Conservation (phyloP, 2,329 filamentous ascomycete species). For the Colletotrichum musicola region DNA sequence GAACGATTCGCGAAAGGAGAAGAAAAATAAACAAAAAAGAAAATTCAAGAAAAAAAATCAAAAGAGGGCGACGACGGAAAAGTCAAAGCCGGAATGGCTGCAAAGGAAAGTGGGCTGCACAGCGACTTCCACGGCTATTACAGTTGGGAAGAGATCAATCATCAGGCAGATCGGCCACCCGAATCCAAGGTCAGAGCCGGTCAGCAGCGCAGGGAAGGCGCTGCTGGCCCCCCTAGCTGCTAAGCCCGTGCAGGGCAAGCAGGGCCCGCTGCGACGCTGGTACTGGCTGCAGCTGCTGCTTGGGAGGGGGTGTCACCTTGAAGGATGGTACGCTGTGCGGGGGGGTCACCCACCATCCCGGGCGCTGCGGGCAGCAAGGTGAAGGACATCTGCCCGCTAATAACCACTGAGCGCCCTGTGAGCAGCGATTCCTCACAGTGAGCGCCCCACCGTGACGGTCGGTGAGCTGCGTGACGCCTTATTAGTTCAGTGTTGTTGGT, state of each 20-base stretch:
- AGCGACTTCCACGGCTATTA: constrained; percentile 19
- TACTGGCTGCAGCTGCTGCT: neutral
- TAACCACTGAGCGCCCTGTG: too few relatives aligned
- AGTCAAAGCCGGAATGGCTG: constrained; percentile 10
- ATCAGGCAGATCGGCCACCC: constrained; percentile 17
- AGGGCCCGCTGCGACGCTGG: neutral
- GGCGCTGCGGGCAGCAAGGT: too few relatives aligned
- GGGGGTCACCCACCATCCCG: too few relatives aligned
- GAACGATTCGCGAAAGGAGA: neutral
- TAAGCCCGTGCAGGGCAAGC: neutral
- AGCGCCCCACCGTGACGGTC: too few relatives aligned
- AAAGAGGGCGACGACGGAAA: neutral
- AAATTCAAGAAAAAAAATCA: too few relatives aligned
- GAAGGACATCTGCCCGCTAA: too few relatives aligned
- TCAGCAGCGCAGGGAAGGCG: neutral
- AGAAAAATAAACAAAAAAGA: neutral
- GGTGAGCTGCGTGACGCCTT: too few relatives aligned
- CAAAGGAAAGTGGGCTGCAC: constrained; percentile 29
- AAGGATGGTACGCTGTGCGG: neutral
- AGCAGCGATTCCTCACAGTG: too few relatives aligned
- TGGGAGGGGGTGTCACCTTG: neutral
- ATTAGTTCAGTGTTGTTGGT: neutral
- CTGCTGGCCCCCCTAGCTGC: too few relatives aligned
- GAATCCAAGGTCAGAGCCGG: constrained; percentile 25
- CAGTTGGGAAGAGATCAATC: neutral